Conservation (phyloP, 2,329 filamentous ascomycete species). For the Fusarium sp. region DNA sequence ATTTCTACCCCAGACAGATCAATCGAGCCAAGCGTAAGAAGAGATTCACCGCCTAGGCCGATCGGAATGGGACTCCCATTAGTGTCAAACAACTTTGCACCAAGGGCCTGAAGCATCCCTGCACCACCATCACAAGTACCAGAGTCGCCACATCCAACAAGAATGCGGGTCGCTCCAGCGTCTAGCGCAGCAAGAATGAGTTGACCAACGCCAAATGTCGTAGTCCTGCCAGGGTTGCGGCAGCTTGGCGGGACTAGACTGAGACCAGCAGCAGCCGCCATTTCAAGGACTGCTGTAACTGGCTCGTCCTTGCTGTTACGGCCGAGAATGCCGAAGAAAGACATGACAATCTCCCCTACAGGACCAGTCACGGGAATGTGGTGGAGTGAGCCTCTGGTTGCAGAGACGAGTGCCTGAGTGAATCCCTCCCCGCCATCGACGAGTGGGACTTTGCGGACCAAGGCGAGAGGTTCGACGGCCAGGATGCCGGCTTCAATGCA, state of each 20-base stretch:
- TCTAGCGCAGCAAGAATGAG: conserved; percentile 60
- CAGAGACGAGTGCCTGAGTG: conserved; percentile 58
- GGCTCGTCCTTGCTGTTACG: conserved; percentile 30
- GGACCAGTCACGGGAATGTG: conserved; percentile 58
- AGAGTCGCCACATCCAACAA: conserved; percentile 66
- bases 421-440: conserved; percentile 67
- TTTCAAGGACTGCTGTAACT: conserved; percentile 62
- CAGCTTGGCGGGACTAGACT: conserved; percentile 59
- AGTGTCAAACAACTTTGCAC: conserved; percentile 56
- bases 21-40: conserved; percentile 53
- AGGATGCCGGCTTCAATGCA: conserved; percentile 46
- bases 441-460: conserved; percentile 61
- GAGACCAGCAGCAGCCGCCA: conserved; percentile 65
- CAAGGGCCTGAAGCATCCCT: conserved; percentile 66
- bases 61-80: conserved; percentile 53
- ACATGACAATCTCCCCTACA: conserved; percentile 54
- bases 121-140: conserved; percentile 66
- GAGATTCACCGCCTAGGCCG: conserved; percentile 56
- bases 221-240: conserved; percentile 61
- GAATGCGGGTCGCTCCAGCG: conserved; percentile 58
- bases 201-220: conserved; percentile 64
- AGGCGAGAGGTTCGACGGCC: conserved; percentile 40
- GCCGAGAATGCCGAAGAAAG: conserved; percentile 60
- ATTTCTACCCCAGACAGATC: conserved; percentile 55
- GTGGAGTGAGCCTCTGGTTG: conserved; percentile 56